Base-by-base conservation (phyloP, 805 yeast species). In the Kodamaea nitidulidarum region DNA sequence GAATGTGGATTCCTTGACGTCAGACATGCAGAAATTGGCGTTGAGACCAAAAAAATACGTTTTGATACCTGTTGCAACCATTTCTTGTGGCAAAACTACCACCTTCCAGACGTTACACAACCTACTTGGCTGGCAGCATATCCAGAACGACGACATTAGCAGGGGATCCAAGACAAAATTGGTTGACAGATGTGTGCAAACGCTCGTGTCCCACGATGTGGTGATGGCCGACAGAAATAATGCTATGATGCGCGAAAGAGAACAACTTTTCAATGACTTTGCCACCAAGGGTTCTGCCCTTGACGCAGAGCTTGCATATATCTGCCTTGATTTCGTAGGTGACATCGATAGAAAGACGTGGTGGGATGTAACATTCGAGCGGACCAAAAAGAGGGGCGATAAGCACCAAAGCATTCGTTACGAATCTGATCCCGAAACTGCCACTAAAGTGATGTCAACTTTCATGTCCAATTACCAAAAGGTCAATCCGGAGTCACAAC, bases 81-180 rank as follows among this genome's bases (percentile, higher is more conserved):
- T 91, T 38, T 98, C 98, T 0, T 87, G 96, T 60, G 98, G 98
- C 6, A 93, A 93, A 55, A 88, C 97, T 0, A 88, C 97, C 0
- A 75, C 85, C 0, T 77, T 85, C 4, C 55, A 76, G 25, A 80
- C 90, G 0, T 63, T 93, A 29, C 45, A 52, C 0, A 52, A 68
- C 7, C 57, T 90, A 7, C 80, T 67, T 40, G 41, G 43, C 2
- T 83, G 95, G 82, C 81, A 75, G 0, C 84, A 81, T 49, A 68
- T 85, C 8, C 96, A 88, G 56, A 93, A 88, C 61, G 98, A 91
- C 60, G 77, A 85, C 47, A 67, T 85, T 15, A 16, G 63, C 4
- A 68, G 68, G 15, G 65, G 67, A 5, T 68, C 72, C n/a, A 74
- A 71, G 41, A 58, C 69, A 11, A 67, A 70, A 47, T 62, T 83